Percentiles rank a stretch among this genome's conserved stretches.
Evolutionary conservation across 805 yeast genomes (phyloP).

Genomic region (Teunomyces cretensis): DNA sequence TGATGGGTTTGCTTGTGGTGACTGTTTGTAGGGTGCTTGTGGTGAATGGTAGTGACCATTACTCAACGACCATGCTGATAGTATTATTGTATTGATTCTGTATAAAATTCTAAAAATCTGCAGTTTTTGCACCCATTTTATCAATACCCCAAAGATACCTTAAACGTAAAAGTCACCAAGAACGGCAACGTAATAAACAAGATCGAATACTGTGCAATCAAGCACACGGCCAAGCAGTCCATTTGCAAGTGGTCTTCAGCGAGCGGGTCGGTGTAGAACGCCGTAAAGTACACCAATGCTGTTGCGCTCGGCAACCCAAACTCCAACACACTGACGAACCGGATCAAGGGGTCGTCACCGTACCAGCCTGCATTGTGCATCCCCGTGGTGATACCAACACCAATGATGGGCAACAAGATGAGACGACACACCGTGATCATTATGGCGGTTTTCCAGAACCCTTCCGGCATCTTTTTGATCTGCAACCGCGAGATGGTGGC

Average conservation of each 20-base stretch:
- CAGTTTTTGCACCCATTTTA: background rate
- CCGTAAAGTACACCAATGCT: slow-evolving; percentile 82
- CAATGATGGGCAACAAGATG: slow-evolving; percentile 75
- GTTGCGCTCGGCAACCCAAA: slow-evolving; percentile 89
- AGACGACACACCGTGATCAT: slow-evolving; percentile 58
- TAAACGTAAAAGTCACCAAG: slow-evolving; percentile 65
- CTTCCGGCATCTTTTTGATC: slow-evolving; percentile 58
- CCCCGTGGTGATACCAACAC: slow-evolving; percentile 59
- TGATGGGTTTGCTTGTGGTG: too few relatives aligned
- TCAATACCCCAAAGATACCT: slow-evolving; percentile 42
- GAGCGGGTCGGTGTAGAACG: slow-evolving; percentile 74
- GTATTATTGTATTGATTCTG: too few relatives aligned
- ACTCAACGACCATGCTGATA: too few relatives aligned
- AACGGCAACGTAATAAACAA: slow-evolving; percentile 73
- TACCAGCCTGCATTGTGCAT: slow-evolving; percentile 64
- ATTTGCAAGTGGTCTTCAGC: slow-evolving; percentile 58
- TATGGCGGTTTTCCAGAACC: slow-evolving; percentile 68
- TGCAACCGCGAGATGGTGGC: slow-evolving; percentile 81
- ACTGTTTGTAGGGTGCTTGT: too few relatives aligned
- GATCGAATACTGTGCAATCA: slow-evolving; percentile 71
- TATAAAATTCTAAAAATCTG: too few relatives aligned
- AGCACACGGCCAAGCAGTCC: slow-evolving; percentile 78
- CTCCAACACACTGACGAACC: slow-evolving; percentile 71
- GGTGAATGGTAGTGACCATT: too few relatives aligned
- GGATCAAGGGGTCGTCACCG: slow-evolving; percentile 55